These are phyloP conservation scores for Microstegium vimineum DNA, from an alignment of 176 grass and related monocot genomes.

Conservation along the genomic window DNA sequence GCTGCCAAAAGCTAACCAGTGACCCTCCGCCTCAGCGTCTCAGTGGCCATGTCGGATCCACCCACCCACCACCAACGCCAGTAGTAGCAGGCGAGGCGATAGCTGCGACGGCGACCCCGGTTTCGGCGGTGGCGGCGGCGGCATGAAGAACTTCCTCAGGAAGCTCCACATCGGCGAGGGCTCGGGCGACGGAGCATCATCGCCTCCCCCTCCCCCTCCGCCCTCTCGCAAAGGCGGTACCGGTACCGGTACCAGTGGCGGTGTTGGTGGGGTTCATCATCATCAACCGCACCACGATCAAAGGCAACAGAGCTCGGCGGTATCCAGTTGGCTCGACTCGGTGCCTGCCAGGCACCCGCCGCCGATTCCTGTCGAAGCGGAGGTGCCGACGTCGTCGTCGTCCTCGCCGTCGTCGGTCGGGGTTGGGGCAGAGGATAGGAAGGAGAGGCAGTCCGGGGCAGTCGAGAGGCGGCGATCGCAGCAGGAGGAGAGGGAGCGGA, in stretches of 20 bases:
- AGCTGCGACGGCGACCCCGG: conserved; percentile 26
- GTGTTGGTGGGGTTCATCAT: conserved; percentile 13
- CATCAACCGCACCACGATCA: conserved; percentile 36
- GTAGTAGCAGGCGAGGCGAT: conserved; percentile 11
- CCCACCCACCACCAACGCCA: conserved; percentile 48
- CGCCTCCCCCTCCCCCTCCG: conserved; percentile 15
- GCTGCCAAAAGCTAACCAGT: conserved; percentile 25
- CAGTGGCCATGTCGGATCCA: conserved; percentile 78
- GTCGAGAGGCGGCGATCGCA: conserved; percentile 22
- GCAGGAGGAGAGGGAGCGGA: conserved; percentile 36
- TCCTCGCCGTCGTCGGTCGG: conserved; percentile 4
- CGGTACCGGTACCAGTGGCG: not conserved
- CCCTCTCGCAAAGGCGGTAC: conserved; percentile 30
- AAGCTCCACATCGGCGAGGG: conserved; percentile 86
- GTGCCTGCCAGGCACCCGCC: conserved; percentile 39
- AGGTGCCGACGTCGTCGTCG: conserved; percentile 24
- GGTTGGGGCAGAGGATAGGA: conserved; percentile 13
- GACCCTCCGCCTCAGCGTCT: conserved; percentile 25
- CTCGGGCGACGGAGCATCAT: conserved; percentile 34
- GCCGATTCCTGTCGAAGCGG: conserved; percentile 2
- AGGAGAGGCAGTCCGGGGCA: conserved; percentile 6
- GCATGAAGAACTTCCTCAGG: conserved; percentile 97
- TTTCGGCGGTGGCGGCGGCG: conserved; percentile 11
- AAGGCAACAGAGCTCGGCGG: conserved; percentile 37
- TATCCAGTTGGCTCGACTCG: conserved; percentile 75